A percentile compares a stretch with the other conserved stretches of the same genome.
phyloP scores from a whole-genome alignment of 163 green algal genomes.

The Coccomyxa subellipsoidea region DNA sequence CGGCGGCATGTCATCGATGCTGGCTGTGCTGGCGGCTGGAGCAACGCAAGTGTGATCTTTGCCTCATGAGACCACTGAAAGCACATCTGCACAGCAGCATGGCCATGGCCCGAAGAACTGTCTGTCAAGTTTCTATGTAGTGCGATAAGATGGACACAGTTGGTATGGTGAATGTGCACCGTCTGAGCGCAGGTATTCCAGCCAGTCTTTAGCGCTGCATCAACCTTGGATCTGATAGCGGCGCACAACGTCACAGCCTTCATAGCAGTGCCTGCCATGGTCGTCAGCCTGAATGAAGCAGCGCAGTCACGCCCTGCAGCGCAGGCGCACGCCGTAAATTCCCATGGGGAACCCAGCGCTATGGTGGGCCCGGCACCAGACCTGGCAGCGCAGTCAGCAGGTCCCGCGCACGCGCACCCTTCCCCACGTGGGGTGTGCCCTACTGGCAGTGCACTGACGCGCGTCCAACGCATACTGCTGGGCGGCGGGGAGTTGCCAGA shows the following conservation, averaged over 20 bases:
- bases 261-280: conserved; percentile 89
- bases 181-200: conserved; percentile 50
- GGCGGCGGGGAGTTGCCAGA: conserved; percentile 56
- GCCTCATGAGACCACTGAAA: no score
- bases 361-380: not conserved
- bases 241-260: conserved; percentile 62
- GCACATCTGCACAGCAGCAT: no score
- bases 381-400: not conserved
- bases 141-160: no score
- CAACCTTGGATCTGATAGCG: conserved; percentile 31
- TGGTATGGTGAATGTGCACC: not conserved
- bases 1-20: conserved; percentile 74
- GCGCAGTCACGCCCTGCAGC: not conserved
- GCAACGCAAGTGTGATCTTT: conserved; percentile 59
- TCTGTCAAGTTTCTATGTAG: no score
- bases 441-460: not conserved
- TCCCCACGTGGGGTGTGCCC: not conserved
- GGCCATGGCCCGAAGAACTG: no score
- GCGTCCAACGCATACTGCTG: conserved; percentile 58
- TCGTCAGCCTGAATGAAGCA: conserved; percentile 62
- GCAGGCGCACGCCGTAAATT: not conserved
- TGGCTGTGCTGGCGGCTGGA: conserved; percentile 71
- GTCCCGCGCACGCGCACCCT: not conserved
- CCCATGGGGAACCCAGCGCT: not conserved
- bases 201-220: conserved; percentile 5